Conservation (phyloP, 805 yeast genomes). For the Kluyveromyces aestuarii region DNA sequence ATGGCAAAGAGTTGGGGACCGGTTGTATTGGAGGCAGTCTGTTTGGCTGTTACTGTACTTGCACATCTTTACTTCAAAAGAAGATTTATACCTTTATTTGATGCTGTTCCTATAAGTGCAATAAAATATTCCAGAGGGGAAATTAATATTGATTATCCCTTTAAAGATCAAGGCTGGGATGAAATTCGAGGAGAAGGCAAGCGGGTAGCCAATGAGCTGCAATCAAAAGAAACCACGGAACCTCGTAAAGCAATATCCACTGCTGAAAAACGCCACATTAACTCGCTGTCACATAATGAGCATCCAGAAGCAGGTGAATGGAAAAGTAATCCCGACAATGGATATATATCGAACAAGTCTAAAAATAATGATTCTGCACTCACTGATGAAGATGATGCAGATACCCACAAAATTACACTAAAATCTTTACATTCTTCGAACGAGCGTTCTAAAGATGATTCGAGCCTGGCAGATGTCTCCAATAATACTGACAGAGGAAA, state of each 20-base stretch:
- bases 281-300: constrained; percentile 16
- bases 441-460: constrained; percentile 3
- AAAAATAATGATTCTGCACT: constrained; percentile 15
- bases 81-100: constrained; percentile 54
- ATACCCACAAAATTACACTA: constrained; percentile 18
- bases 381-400: constrained; percentile 21
- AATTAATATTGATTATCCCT: constrained; percentile 42
- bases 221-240: constrained; percentile 18
- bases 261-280: constrained; percentile 22
- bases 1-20: constrained; percentile 75
- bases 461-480: constrained; percentile 5
- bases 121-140: constrained; percentile 32
- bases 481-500: constrained; percentile 20
- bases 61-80: constrained; percentile 51
- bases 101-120: constrained; percentile 61
- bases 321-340: constrained; percentile 4
- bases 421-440: constrained; percentile 15
- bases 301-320: constrained; percentile 1
- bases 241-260: constrained; percentile 24
- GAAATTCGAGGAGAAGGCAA: constrained; percentile 49
- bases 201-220: constrained; percentile 15
- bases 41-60: constrained; percentile 46
- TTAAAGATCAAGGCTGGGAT: constrained; percentile 51
- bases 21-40: constrained; percentile 58
- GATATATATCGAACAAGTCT: constrained; percentile 3